These are phyloP conservation scores for Zymoseptoria passerinii DNA, from an alignment of 2,329 filamentous ascomycete species.

Conservation along the genomic window DNA sequence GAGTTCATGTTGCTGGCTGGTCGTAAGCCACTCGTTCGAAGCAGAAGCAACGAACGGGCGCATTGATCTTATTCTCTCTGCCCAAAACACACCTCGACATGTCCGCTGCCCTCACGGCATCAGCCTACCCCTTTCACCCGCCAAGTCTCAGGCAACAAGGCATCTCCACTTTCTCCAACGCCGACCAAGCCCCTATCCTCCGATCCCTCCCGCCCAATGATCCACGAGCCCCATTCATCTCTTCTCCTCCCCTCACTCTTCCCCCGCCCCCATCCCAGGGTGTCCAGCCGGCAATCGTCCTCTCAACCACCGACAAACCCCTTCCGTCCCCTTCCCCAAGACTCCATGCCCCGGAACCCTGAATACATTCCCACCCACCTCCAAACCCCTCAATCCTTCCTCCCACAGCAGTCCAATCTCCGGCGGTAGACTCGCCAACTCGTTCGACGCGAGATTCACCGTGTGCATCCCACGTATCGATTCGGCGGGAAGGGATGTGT, in stretches of 20 bases:
- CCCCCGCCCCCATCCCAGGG: slow-evolving; percentile 19
- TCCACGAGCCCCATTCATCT: neutral
- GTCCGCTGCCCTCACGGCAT: too few species aligned
- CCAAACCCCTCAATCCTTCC: slow-evolving; percentile 55
- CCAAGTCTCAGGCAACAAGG: too few species aligned
- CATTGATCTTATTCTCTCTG: too few species aligned
- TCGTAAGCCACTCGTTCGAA: too few species aligned
- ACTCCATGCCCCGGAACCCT: slow-evolving; percentile 77
- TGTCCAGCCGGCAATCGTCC: slow-evolving; percentile 35
- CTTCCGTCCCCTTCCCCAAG: slow-evolving; percentile 78
- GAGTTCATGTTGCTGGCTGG: too few species aligned
- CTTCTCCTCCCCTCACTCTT: neutral
- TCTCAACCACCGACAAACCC: slow-evolving; percentile 70
- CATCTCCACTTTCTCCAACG: too few species aligned
- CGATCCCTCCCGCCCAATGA: neutral
- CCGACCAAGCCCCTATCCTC: neutral
- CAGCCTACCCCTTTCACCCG: too few species aligned
- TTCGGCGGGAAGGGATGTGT: slow-evolving; percentile 59
- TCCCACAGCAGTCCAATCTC: slow-evolving; percentile 69
- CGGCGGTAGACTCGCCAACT: slow-evolving; percentile 72
- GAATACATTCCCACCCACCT: slow-evolving; percentile 80
- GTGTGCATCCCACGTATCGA: slow-evolving; percentile 64
- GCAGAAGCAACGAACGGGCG: too few species aligned
- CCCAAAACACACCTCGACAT: too few species aligned
- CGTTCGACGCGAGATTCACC: slow-evolving; percentile 76